These are phyloP conservation scores for Prototheca wickerhamii DNA, from an alignment of 163 green algal genomes.

Conservation along the genomic window DNA sequence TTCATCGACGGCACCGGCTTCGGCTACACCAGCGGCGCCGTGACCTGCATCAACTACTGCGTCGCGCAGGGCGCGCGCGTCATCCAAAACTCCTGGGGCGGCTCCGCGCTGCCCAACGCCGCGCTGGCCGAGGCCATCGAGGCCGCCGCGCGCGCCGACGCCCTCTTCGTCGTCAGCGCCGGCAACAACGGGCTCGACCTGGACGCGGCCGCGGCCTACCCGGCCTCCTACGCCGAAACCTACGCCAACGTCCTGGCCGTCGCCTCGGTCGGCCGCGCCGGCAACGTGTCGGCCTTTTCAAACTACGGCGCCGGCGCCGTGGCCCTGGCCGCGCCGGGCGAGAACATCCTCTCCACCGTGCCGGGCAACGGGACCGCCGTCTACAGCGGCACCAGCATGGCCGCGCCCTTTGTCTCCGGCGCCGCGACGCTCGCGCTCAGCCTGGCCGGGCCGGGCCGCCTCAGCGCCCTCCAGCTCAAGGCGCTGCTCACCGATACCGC, in stretches of 20 bases:
- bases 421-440: slow-evolving; percentile 9
- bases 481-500: not conserved
- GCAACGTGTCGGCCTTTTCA: slow-evolving; percentile 6
- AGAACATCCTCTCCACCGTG: slow-evolving; percentile 16
- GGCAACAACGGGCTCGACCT: slow-evolving; percentile 16
- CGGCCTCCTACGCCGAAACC: slow-evolving; percentile 6
- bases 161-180: slow-evolving; percentile 14
- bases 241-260: slow-evolving; percentile 27
- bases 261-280: slow-evolving; percentile 5
- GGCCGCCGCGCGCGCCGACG: not conserved
- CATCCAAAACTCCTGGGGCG: slow-evolving; percentile 22
- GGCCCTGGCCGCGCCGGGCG: slow-evolving; percentile 18
- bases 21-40: slow-evolving; percentile 10
- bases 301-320: slow-evolving; percentile 14
- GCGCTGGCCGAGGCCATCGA: slow-evolving; percentile 11
- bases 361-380: slow-evolving; percentile 5
- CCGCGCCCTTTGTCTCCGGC: slow-evolving; percentile 12
- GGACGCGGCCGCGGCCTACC: slow-evolving; percentile 4
- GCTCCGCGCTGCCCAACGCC: slow-evolving; percentile 1
- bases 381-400: slow-evolving; percentile 18
- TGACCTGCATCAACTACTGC: slow-evolving; percentile 24
- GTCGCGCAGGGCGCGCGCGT: slow-evolving; percentile 5
- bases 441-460: not conserved
- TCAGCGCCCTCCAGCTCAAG: slow-evolving; percentile 3
- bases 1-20: slow-evolving; percentile 10